Percentiles rank a stretch among this genome's conserved stretches.
Conservation (phyloP, 1,284 basidiomycete species). For the Agaricales sp. region DNA sequence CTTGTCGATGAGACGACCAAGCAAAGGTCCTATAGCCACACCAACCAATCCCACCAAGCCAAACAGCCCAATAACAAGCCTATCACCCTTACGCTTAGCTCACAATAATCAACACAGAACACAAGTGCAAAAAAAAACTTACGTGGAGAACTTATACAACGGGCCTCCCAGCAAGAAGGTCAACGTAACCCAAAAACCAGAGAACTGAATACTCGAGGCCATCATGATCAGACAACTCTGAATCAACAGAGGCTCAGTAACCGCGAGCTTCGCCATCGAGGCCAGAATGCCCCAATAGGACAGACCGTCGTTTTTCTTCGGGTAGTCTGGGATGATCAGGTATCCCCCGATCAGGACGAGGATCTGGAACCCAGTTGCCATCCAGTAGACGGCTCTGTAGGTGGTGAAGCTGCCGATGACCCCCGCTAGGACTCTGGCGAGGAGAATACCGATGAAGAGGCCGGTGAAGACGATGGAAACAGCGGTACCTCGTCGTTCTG, state of each 20-base stretch:
- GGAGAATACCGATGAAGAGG: slow-evolving; percentile 45
- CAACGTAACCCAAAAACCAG: background rate
- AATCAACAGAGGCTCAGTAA: slow-evolving; percentile 60
- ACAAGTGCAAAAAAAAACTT: background rate
- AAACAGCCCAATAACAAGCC: slow-evolving; percentile 64
- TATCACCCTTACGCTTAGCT: no score
- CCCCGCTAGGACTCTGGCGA: slow-evolving; percentile 58
- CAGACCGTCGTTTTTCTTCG: slow-evolving; percentile 46
- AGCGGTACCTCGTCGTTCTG: slow-evolving; percentile 48
- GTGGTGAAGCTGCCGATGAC: slow-evolving; percentile 46
- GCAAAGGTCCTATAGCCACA: slow-evolving; percentile 50
- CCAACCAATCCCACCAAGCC: slow-evolving; percentile 61
- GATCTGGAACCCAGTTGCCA: slow-evolving; percentile 47
- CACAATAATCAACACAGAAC: no score
- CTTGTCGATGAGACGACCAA: slow-evolving; percentile 50
- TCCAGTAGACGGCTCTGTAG: slow-evolving; percentile 60
- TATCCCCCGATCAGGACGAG: slow-evolving; percentile 44
- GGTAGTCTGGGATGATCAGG: slow-evolving; percentile 58
- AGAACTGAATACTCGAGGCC: background rate
- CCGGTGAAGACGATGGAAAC: slow-evolving; percentile 54
- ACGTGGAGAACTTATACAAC: background rate
- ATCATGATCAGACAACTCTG: slow-evolving; percentile 36
- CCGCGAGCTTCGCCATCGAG: slow-evolving; percentile 57
- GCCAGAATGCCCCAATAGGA: slow-evolving; percentile 51
- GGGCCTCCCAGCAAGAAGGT: background rate